These are phyloP conservation scores for Spinacia oleracea DNA, from an alignment of 179 eudicot species.

Conservation along the genomic window DNA sequence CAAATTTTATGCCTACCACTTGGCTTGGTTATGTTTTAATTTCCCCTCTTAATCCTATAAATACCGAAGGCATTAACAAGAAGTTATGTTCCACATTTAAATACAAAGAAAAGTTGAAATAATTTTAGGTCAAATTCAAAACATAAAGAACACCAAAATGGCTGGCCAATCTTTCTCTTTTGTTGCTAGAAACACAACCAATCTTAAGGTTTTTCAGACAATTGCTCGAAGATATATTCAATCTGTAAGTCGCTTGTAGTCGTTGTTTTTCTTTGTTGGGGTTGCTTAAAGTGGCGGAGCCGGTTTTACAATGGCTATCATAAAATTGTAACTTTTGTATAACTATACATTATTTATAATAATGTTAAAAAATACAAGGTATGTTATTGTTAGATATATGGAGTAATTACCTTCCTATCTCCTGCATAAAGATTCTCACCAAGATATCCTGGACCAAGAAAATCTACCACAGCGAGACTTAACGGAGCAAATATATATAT, in stretches of 20 bases:
- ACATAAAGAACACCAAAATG: constrained; percentile 13
- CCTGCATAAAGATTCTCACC: no score
- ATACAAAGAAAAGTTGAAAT: neutral
- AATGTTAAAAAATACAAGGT: no score
- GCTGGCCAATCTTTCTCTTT: constrained; percentile 20
- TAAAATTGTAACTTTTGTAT: no score
- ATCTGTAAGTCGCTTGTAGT: constrained; percentile 18
- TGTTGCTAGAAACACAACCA: constrained; percentile 13
- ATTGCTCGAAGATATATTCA: constrained; percentile 27
- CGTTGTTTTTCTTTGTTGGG: no score
- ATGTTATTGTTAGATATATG: no score
- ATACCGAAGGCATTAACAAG: neutral
- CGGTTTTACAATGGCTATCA: no score
- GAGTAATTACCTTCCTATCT: no score
- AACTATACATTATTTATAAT: no score
- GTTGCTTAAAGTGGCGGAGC: no score
- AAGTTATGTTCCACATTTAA: neutral
- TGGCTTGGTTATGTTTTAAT: constrained; percentile 6
- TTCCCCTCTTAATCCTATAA: constrained; percentile 14
- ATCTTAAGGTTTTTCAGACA: constrained; percentile 8
- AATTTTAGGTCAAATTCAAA: neutral
- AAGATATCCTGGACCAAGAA: no score
- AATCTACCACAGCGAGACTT: no score
- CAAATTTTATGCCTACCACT: constrained; percentile 4
- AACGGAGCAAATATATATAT: no score